Base-by-base conservation (phyloP, 192 early-diverging fungal genomes). In the Rhizophagus clarus region DNA sequence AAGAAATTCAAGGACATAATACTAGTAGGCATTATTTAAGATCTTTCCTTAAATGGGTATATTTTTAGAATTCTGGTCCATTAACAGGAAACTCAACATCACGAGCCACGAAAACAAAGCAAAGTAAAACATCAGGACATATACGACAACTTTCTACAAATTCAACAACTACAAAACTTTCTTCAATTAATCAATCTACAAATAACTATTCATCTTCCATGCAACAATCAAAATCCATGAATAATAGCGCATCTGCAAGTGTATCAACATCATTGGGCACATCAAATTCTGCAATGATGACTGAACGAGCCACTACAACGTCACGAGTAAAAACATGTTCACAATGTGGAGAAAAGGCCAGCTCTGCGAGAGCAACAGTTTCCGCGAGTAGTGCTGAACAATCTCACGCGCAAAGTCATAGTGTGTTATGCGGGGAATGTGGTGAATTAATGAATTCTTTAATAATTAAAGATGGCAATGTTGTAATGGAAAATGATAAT, bases 401-500 rank as follows among this genome's bases (percentile, higher is more conserved):
- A 66, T 17, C 64, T 66, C 24, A 26, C 64, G 14, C 24, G 14
- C 64, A 31, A 15, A 66, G 34, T 70, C 31, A 34, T 12, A 40
- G 34, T n/a, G 9, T 72, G 5, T 72, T 72, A 28, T 72, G 71
- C 49, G 24, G 71, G 0, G 71, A 72, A 28, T 72, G 71, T 72
- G 71, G 71, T 24, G 31, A 62, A 61, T 61, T 76, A 32, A 20
- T 76, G 24, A 76, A 62, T 42, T 63, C 56, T 24, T 47, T 61
- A 24, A 32, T 76, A 26, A 74, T 28, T 15, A 28, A 74, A 29
- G 28, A 74, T 29, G 26, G 47, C 15, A n/a, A 29, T 28, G 11
- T 61, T 26, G 20, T 22, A 15, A 76, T 63, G 42, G 74, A 76
- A 62, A 62, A 63, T 34, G 74, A 76, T 24, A 22, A 76, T 42